These are phyloP conservation scores for Helichrysum umbraculigerum DNA, from an alignment of 129 eudicot species.

Conservation along the genomic window DNA sequence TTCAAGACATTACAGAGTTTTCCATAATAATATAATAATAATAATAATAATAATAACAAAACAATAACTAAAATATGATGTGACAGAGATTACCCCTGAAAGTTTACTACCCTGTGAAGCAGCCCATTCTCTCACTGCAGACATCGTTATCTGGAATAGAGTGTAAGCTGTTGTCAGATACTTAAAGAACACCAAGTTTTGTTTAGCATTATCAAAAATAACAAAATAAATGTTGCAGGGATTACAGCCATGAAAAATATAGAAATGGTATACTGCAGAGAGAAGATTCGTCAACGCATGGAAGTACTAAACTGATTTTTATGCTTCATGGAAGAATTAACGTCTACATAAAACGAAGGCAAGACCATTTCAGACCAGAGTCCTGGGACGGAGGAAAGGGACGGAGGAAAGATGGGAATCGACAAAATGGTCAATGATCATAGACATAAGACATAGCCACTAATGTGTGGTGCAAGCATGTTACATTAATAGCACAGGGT, in stretches of 20 bases:
- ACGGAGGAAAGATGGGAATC: not conserved
- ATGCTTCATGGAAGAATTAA: not conserved
- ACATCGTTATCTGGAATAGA: slow-evolving; percentile 54
- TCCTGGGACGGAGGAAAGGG: not conserved
- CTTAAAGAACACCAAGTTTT: slow-evolving; percentile 9
- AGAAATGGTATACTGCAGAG: not conserved
- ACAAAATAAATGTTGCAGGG: slow-evolving; percentile 14
- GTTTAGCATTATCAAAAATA: not conserved
- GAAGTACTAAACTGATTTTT: not conserved
- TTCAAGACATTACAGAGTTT: not conserved
- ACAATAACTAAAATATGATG: not conserved
- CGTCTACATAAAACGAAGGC: slow-evolving; percentile 1
- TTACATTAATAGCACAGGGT: not conserved
- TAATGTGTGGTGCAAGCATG: not conserved
- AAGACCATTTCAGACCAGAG: not conserved
- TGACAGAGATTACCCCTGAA: slow-evolving; percentile 56
- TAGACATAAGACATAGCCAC: not conserved
- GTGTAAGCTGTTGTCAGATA: slow-evolving; percentile 25
- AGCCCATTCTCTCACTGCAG: slow-evolving; percentile 76
- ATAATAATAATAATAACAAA: not conserved
- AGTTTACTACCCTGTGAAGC: slow-evolving; percentile 84
- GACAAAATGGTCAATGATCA: not conserved
- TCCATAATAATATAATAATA: not conserved
- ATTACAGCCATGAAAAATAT: not conserved
- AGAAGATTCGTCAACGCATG: not conserved